A percentile compares a stretch with the other conserved stretches of the same genome.
phyloP scores from a whole-genome alignment of 2,329 filamentous ascomycete genomes.

The Blumeria hordei region DNA sequence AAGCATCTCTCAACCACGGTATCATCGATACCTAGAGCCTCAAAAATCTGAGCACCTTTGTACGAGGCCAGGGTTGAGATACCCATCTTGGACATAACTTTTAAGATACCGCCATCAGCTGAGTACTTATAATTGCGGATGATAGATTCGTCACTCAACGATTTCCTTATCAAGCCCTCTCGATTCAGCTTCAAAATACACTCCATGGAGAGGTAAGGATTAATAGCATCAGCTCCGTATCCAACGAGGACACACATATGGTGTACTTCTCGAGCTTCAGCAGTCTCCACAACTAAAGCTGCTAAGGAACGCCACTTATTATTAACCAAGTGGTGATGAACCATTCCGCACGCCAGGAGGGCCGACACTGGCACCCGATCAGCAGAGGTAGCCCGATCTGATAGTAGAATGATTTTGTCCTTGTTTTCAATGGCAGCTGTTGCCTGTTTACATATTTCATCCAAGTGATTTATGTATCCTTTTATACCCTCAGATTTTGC shows the following conservation, averaged over 20 bases:
- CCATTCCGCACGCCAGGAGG: conserved; percentile 71
- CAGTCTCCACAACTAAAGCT: conserved; percentile 74
- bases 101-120: conserved; percentile 84
- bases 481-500: conserved; percentile 60
- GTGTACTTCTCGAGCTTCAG: conserved; percentile 87
- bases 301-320: conserved; percentile 88
- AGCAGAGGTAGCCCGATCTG: conserved; percentile 62
- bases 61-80: conserved; percentile 91
- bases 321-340: conserved; percentile 82
- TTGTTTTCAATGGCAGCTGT: conserved; percentile 63
- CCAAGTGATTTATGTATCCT: conserved; percentile 70
- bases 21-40: conserved; percentile 83
- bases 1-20: conserved; percentile 85
- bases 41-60: conserved; percentile 95
- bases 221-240: conserved; percentile 83
- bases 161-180: conserved; percentile 78
- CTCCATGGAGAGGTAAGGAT: conserved; percentile 87
- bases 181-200: conserved; percentile 93
- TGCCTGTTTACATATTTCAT: conserved; percentile 66
- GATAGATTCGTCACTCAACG: conserved; percentile 55
- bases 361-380: conserved; percentile 71
- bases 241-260: conserved; percentile 97
- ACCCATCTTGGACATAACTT: conserved; percentile 99
- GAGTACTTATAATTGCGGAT: conserved; percentile 95
- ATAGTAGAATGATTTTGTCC: conserved; percentile 71